Base-by-base conservation (phyloP, 805 yeast genomes). In the Wickerhamia fluorescens region DNA sequence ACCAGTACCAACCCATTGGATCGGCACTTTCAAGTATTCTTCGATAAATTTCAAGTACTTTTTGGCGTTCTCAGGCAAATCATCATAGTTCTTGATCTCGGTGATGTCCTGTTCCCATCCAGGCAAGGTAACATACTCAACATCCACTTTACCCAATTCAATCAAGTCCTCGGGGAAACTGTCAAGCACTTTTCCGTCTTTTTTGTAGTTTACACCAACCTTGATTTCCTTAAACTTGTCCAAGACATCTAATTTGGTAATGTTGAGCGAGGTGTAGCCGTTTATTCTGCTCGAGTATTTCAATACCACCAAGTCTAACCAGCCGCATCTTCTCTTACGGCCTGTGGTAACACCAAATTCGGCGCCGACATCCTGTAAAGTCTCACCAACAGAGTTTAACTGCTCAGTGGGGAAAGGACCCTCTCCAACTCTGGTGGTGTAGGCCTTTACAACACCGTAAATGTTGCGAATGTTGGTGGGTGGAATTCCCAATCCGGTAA, bases 381-480 rank as follows among this genome's bases (percentile, higher is more conserved):
- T 74, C 48, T 83, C 94, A 51, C 98, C 98, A 27, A 66, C 75
- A 20, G 64, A 77, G 57, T 89, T 87, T 53, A 88, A 72, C 57
- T 88, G 97, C 63, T 92, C 98, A 33, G 97, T 80, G 38, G 98
- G 96, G 82, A 92, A 92, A 18, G 98, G 98, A 41, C 98, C 98
- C 54, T 88, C 97, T 48, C 98, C 98, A 32, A 92, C 98, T 62
- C 98, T 78, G 20, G 98, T 92, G 25, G 98, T 92, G 64, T 92
- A 92, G 23, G 97, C 97, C 68, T 92, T 92, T 26, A 89, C 97
- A 15, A 92, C 98, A 60, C 98, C 98, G 55, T 80, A 86, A 25
- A 87, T 68, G 56, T 86, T 79, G 30, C 68, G 72, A 47, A 92
- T 80, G 38, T 77, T 63, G 41, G 68, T 73, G 44, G 98, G 98